phyloP scores from a whole-genome alignment of 148 eudicot species.

The Rhododendron williamsianum region DNA sequence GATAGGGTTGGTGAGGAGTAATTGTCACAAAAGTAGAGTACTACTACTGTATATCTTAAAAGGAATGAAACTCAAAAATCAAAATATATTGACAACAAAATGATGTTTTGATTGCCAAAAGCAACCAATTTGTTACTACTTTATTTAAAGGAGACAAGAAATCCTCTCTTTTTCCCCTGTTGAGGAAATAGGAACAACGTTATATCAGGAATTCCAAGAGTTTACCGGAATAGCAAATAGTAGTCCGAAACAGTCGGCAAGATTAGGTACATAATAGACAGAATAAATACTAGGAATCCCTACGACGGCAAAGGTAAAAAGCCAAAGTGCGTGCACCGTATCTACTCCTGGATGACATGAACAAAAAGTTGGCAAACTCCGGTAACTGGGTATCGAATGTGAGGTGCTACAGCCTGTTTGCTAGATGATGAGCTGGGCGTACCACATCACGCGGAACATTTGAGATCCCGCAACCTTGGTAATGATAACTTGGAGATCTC shows the following conservation, averaged over 20 bases:
- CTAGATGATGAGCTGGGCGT: background rate
- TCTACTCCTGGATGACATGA: background rate
- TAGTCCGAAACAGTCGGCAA: background rate
- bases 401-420: background rate
- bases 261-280: background rate
- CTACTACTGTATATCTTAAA: background rate
- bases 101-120: conserved; percentile 6
- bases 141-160: background rate
- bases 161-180: background rate
- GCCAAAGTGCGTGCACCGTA: background rate
- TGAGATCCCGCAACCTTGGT: background rate
- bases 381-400: background rate
- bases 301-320: background rate
- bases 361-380: background rate
- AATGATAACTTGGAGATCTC: background rate
- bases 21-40: background rate
- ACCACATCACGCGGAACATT: background rate
- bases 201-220: background rate
- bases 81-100: background rate
- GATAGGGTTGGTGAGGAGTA: background rate
- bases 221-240: background rate
- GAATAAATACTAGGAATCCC: background rate
- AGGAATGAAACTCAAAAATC: background rate
- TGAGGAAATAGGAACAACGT: background rate
- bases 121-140: background rate